A percentile compares a stretch with the other conserved stretches of the same genome.
Evolutionary conservation across 495 filamentous ascomycete genomes (phyloP).

Genomic region (Aspergillus incahuasiensis): DNA sequence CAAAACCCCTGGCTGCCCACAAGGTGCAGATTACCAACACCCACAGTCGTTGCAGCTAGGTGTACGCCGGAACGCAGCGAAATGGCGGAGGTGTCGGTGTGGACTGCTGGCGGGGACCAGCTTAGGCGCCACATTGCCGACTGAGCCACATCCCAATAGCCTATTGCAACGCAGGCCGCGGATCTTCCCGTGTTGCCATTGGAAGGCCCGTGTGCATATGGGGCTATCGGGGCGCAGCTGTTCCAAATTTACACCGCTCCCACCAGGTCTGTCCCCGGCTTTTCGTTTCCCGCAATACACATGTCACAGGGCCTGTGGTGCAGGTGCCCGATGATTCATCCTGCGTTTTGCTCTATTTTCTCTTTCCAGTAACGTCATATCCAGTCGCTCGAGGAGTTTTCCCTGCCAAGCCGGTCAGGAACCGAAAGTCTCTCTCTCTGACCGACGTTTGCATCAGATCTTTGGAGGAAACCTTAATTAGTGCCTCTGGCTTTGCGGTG

Average conservation of each 20-base stretch:
- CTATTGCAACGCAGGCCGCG: slow-evolving; percentile 18
- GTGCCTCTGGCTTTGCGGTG: slow-evolving; percentile 11
- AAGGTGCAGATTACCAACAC: slow-evolving; percentile 5
- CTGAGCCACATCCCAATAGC: slow-evolving; percentile 18
- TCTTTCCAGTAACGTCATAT: not conserved
- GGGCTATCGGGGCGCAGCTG: slow-evolving; percentile 18
- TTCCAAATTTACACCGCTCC: slow-evolving; percentile 23
- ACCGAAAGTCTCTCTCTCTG: slow-evolving; percentile 8
- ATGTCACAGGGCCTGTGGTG: slow-evolving; percentile 1
- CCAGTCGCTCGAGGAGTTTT: not conserved
- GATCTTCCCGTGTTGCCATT: slow-evolving; percentile 21
- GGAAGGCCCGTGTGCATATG: slow-evolving; percentile 16
- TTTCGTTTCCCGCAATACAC: slow-evolving; percentile 1
- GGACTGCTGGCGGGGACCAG: slow-evolving; percentile 1
- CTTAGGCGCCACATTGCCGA: slow-evolving; percentile 16
- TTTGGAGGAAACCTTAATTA: slow-evolving; percentile 15
- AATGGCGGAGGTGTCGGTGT: slow-evolving; percentile 17
- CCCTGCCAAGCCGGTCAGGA: slow-evolving; percentile 16
- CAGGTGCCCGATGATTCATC: slow-evolving; percentile 9
- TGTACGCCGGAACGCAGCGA: slow-evolving; percentile 4
- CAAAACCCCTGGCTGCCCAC: slow-evolving; percentile 6
- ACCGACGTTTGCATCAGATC: slow-evolving; percentile 18
- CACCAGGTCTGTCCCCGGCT: not conserved
- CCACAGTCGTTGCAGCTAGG: slow-evolving; percentile 2
- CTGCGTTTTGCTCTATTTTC: not conserved